Percentiles rank a stretch among this genome's conserved stretches.
phyloP scores from a whole-genome alignment of 73 alveolate species.

The Paramecium sonneborni region DNA sequence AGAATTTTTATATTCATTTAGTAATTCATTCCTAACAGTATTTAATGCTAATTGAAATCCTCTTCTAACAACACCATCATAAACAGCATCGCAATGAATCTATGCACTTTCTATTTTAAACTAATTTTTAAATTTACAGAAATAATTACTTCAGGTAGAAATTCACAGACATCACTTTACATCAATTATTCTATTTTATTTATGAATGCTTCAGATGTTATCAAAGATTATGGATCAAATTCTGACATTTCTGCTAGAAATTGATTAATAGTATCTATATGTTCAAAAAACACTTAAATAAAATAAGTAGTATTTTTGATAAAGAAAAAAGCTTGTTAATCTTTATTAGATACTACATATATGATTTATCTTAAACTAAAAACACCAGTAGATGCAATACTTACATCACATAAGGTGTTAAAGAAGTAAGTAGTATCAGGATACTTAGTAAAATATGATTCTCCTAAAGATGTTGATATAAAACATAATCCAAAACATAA shows the following conservation, averaged over 20 bases:
- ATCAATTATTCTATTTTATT: neutral
- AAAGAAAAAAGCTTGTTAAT: neutral
- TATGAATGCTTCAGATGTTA: neutral
- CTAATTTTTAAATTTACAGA: neutral
- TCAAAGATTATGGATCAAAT: neutral
- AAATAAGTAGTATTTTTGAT: neutral
- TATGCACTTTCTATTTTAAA: neutral
- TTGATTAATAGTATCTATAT: neutral
- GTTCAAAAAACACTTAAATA: neutral
- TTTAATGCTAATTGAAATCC: neutral
- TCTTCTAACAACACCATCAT: conserved; percentile 48
- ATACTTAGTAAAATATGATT: neutral
- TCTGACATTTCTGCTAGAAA: neutral
- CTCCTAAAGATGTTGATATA: neutral
- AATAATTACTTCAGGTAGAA: neutral
- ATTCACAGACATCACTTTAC: conserved; percentile 29
- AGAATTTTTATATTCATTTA: neutral
- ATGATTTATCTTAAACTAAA: neutral
- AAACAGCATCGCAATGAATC: conserved; percentile 17
- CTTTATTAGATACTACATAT: neutral
- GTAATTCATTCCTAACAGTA: conserved; percentile 2
- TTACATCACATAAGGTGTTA: neutral
- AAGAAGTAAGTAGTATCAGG: conserved; percentile 49
- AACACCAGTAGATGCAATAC: conserved; percentile 38
- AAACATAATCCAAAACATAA: neutral